Percentiles rank a stretch among this genome's conserved stretches.
Evolutionary conservation across 805 yeast genomes (phyloP).

Genomic region (Saturnispora mendoncae): DNA sequence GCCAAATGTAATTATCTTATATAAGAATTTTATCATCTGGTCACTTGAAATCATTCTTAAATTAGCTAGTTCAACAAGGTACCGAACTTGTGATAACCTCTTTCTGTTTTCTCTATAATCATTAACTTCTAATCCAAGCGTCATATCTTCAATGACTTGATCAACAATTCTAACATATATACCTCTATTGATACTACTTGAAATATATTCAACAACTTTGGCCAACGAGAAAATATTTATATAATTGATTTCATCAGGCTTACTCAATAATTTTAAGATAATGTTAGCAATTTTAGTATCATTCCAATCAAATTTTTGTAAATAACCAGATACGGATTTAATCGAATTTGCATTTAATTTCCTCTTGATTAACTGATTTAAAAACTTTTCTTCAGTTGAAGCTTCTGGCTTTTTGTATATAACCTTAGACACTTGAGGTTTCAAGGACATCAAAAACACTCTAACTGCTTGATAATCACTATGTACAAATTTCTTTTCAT

Average conservation of each 20-base stretch:
- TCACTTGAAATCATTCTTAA: conserved; percentile 36
- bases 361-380: conserved; percentile 40
- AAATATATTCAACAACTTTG: conserved; percentile 35
- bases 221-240: conserved; percentile 47
- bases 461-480: conserved; percentile 53
- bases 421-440: conserved; percentile 43
- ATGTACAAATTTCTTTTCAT: conserved; percentile 39
- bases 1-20: conserved; percentile 54
- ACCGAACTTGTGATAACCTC: conserved; percentile 53
- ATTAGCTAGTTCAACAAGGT: conserved; percentile 50
- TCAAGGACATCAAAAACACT: conserved; percentile 43
- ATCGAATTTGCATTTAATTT: conserved; percentile 37
- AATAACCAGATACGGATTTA: conserved; percentile 28
- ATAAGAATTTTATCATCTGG: conserved; percentile 43
- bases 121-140: conserved; percentile 56
- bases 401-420: conserved; percentile 19
- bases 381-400: conserved; percentile 40
- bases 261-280: conserved; percentile 37
- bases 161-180: conserved; percentile 41
- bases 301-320: conserved; percentile 40
- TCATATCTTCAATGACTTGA: conserved; percentile 51
- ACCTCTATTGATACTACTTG: conserved; percentile 15
- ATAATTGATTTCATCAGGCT: conserved; percentile 54
- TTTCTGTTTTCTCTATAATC: conserved; percentile 50
- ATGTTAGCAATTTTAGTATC: conserved; percentile 28